Evolutionary conservation across 2,329 filamentous ascomycete genomes (phyloP).

Genomic region (Ophiosphaerella narmari): DNA sequence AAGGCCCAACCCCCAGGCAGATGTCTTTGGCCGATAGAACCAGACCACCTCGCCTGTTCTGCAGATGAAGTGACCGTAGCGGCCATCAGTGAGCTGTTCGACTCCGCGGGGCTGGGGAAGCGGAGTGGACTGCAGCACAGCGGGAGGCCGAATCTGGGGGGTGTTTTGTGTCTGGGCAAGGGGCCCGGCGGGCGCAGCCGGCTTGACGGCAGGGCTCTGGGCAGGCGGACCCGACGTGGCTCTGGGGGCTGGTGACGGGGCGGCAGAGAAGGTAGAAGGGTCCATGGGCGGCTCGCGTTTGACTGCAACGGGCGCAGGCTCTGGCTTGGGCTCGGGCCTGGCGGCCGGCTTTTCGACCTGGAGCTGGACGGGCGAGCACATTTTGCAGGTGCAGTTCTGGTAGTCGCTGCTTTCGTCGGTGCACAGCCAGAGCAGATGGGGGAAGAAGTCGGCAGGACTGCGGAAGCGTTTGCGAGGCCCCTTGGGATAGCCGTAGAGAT

Average conservation of each 20-base stretch:
- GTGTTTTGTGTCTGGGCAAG: constrained; percentile 5
- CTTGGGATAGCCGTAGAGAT: constrained; percentile 63
- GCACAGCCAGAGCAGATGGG: constrained; percentile 62
- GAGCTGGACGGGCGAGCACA: constrained; percentile 60
- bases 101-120: constrained; percentile 47
- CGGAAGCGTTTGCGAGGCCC: constrained; percentile 62
- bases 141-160: constrained; percentile 28
- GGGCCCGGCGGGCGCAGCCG: constrained; percentile 17
- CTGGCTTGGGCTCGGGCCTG: constrained; percentile 20
- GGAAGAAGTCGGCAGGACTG: constrained; percentile 64
- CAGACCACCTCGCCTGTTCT: constrained; percentile 62
- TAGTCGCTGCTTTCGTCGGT: constrained; percentile 58
- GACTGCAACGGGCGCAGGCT: constrained; percentile 26
- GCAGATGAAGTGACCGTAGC: constrained; percentile 56
- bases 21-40: constrained; percentile 54
- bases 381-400: constrained; percentile 62
- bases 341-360: constrained; percentile 46
- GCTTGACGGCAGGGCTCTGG: constrained; percentile 29
- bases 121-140: constrained; percentile 39
- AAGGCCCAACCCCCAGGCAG: constrained; percentile 60
- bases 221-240: constrained; percentile 23
- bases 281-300: constrained; percentile 22
- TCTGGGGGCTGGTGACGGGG: constrained; percentile 30
- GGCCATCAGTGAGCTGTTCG: constrained; percentile 57
- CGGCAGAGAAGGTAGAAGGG: neutral